phyloP scores from a whole-genome alignment of 805 yeast species.

The Saccharomycopsis sp. region DNA sequence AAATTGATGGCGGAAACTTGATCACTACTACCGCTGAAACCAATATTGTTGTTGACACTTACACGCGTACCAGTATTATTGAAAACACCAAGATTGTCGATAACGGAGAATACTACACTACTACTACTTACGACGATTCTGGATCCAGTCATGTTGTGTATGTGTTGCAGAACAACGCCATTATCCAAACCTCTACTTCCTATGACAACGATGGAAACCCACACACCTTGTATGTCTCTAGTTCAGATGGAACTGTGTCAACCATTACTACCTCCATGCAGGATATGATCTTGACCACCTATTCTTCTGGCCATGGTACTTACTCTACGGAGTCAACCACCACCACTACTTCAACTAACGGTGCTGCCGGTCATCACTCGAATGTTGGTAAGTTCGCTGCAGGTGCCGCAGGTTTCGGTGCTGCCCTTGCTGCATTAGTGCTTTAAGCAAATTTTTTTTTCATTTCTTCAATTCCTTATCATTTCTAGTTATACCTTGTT shows the following conservation, averaged over 20 bases:
- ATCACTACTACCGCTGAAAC: conserved; percentile 18
- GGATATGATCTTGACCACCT: conserved; percentile 1
- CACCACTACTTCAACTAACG: background rate
- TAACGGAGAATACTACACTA: conserved; percentile 15
- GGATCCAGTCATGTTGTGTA: conserved; percentile 11
- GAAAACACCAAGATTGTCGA: conserved; percentile 9
- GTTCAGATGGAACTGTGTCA: conserved; percentile 4
- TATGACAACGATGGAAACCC: conserved; percentile 18
- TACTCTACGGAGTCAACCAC: conserved; percentile 5
- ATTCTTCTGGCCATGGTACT: conserved; percentile 3
- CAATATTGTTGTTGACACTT: conserved; percentile 9
- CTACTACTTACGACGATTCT: conserved; percentile 14
- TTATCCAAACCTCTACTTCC: conserved; percentile 13
- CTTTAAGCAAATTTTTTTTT: background rate
- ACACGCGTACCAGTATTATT: conserved; percentile 14
- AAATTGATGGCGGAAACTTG: conserved; percentile 14
- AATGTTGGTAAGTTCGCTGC: conserved; percentile 4
- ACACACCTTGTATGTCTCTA: conserved; percentile 12
- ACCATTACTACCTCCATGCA: conserved; percentile 12
- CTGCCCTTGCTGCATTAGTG: conserved; percentile 4
- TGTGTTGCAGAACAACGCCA: conserved; percentile 9
- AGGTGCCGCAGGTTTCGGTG: conserved; percentile 10
- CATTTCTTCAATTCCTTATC: background rate
- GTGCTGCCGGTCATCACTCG: conserved; percentile 1
- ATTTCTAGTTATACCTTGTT: no score